Evolutionary conservation across 2,329 filamentous ascomycete species (phyloP), one percentile per base, ranked within the genome.

Genomic region (Fusarium illudens): DNA sequence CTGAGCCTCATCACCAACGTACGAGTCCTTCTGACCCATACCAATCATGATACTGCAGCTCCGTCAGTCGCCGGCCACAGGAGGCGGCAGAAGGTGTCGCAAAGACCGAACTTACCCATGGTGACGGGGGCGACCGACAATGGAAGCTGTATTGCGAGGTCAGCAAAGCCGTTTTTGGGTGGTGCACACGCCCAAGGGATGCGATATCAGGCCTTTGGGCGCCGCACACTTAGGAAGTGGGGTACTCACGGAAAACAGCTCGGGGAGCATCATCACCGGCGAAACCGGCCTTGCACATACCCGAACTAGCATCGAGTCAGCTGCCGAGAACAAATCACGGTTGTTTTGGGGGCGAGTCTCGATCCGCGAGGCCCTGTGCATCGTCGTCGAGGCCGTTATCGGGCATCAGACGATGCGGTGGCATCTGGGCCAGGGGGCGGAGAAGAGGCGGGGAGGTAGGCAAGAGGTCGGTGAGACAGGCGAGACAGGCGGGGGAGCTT

Each of bases 251-350:
- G 91, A 99, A 99, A 83, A 99, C 96, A 86, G 96, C 96, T 90
- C 96, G 91, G 83, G 96, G 96, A 86, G 96, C 96, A 92, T 99
- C 96, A 82, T 99, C 96, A 94, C 96, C 96, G 89, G 96, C 96
- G 87, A 99, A 99, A 94, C 96, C 96, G 92, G 96, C 96, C 90
- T 99, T 99, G 89, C 96, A 99, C 96, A 99, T 98, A 90, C 96
- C 96, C 86, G 96, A 98, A 91, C 95, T 98, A 83, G 71, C 79
- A 64, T 74, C 60, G 73, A 67, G 79, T 86, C 73, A 86, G 84
- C 71, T 60, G 50, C 60, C 27, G 42, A 30, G 17, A 17, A 46
- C 55, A 50, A 57, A 9, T 46, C 33, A 50, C 15, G 12, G 46
- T 48, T 54, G 19, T 33, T 17, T 20, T 48, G 57, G 25, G 9